Evolutionary conservation across 1,139 yeast genomes (phyloP), one percentile per base, ranked within the genome.

Genomic region (Lodderomyces margitis): DNA sequence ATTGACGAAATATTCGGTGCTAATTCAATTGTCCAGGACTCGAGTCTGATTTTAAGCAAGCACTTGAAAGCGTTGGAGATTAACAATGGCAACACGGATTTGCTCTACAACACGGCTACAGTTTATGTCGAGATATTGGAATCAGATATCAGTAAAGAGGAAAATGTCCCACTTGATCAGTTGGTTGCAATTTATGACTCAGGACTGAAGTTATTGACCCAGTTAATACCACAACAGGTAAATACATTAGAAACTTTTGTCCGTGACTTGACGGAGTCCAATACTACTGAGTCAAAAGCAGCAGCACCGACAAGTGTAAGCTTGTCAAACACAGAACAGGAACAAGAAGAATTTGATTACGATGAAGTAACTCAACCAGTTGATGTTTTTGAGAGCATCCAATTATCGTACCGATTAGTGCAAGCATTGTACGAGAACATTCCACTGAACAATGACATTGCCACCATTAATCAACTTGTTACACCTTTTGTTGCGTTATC

Each of bases 61-160:
- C 80, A 73, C 51, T 74, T 73, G 43, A 45, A 46, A 4, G 66
- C 77, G 1, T 47, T 73, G 20, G 51, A 47, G 2, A 44, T 61
- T n/a, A 45, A 61, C n/a, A 41, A 44, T 20, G 24, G 46, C 4
- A 45, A 48, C 3, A 17, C n/a, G 1, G 81, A 75, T 53, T 59
- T 75, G 41, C 54, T 68, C 21, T 75, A 62, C 55, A 78, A 78
- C 47, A 58, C 69, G 16, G 78, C 72, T 0, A 54, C 75, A 37
- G 78, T 72, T 1, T 74, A 73, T 46, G 68, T 69, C 7, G 81
- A 77, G 45, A 64, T 65, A 11, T 55, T 77, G 31, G 83, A 78
- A 42, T 59, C 54, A 6, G 24, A 16, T 12, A 27, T 31, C 14
- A 21, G 6, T 16, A 57, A 54, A 2, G 64, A 60, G 20, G 56